Conservation (phyloP, 805 yeast genomes). For the Spathaspora hagerdaliae region DNA sequence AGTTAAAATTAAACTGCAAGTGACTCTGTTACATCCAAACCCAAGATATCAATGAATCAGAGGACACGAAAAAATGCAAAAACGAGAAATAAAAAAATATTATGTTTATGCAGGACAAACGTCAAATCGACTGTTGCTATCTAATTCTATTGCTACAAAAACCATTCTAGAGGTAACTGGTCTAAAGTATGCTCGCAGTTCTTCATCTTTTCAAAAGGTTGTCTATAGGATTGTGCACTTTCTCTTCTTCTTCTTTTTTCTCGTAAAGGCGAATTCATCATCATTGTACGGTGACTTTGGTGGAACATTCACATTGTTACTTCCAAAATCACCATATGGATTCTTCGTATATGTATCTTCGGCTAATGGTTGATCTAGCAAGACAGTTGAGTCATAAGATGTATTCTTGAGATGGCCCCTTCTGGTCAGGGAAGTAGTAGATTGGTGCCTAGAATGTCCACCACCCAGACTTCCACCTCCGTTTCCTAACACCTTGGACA, state of each 20-base stretch:
- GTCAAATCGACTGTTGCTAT: no score
- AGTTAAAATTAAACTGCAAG: no score
- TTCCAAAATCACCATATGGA: conserved; percentile 30
- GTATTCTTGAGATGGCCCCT: conserved; percentile 36
- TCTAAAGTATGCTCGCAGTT: no score
- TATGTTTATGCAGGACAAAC: no score
- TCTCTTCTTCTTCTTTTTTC: conserved; percentile 23
- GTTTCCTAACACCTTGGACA: conserved; percentile 28
- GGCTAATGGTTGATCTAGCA: conserved; percentile 37
- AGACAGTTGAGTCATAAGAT: conserved; percentile 32
- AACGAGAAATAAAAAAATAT: no score
- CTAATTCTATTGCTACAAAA: no score
- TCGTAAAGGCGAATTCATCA: conserved; percentile 40
- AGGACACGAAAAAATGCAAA: no score
- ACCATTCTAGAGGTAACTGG: no score
- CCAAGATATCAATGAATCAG: no score
- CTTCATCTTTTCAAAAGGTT: no score
- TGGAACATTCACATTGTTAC: not conserved
- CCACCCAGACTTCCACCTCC: conserved; percentile 7
- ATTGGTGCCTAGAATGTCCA: conserved; percentile 17
- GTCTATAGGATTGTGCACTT: conserved; percentile 31
- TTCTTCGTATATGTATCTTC: conserved; percentile 33
- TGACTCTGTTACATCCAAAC: no score
- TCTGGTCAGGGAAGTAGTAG: conserved; percentile 18
- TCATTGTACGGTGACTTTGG: conserved; percentile 23